phyloP scores from a whole-genome alignment of 2,329 filamentous ascomycete genomes.

The Paramyrothecium sp. region DNA sequence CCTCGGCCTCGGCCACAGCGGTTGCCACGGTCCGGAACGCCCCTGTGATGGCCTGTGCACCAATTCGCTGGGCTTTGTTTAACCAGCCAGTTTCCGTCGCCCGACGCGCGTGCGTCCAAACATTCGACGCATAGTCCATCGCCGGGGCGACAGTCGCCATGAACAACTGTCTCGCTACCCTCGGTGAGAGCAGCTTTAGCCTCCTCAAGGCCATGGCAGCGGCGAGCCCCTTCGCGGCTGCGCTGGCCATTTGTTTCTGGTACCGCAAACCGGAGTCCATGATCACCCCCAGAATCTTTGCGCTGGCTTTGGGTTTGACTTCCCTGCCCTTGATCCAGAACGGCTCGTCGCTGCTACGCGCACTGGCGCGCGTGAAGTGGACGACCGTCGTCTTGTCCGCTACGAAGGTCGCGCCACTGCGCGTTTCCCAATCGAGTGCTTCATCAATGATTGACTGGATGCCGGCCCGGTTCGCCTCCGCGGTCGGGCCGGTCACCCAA shows the following conservation, averaged over 20 bases:
- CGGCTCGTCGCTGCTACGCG: slow-evolving; percentile 30
- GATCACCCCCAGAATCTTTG: slow-evolving; percentile 13
- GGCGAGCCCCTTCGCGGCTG: slow-evolving; percentile 9
- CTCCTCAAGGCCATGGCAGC: slow-evolving; percentile 5
- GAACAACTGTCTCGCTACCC: slow-evolving; percentile 5
- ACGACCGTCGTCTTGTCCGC: slow-evolving; percentile 55
- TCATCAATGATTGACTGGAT: slow-evolving; percentile 20
- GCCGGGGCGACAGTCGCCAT: not conserved
- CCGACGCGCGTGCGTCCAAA: slow-evolving; percentile 1
- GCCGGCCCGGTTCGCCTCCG: slow-evolving; percentile 14
- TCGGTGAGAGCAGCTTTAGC: slow-evolving; percentile 3
- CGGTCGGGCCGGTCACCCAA: slow-evolving; percentile 17
- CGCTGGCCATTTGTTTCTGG: slow-evolving; percentile 19
- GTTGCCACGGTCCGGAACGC: not conserved
- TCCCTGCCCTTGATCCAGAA: slow-evolving; percentile 7
- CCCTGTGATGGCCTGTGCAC: slow-evolving; percentile 4
- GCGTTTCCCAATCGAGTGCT: slow-evolving; percentile 10
- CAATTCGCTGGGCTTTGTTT: slow-evolving; percentile 2
- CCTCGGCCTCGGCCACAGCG: slow-evolving; percentile 3
- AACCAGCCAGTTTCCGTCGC: not conserved
- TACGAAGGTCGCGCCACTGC: slow-evolving; percentile 11
- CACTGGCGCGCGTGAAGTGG: slow-evolving; percentile 54
- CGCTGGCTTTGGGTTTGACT: slow-evolving; percentile 7
- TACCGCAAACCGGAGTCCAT: slow-evolving; percentile 16
- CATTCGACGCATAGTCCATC: slow-evolving; percentile 1